These are phyloP conservation scores for Talaromyces pinophilus DNA, from an alignment of 2,329 filamentous ascomycete genomes.

Conservation along the genomic window DNA sequence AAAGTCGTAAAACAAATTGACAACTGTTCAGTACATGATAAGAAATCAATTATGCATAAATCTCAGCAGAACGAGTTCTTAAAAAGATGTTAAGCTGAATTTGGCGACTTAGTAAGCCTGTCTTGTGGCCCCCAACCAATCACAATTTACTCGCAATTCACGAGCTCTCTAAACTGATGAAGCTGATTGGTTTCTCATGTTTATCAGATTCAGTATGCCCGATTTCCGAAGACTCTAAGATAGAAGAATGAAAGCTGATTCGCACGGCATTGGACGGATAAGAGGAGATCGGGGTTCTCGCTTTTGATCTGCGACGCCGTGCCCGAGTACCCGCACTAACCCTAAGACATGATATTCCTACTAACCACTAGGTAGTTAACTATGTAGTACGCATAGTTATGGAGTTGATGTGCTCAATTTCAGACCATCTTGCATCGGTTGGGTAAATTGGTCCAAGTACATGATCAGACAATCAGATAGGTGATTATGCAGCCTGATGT, in stretches of 20 bases:
- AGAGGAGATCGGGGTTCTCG: not conserved
- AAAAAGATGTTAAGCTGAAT: not conserved
- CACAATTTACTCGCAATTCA: not conserved
- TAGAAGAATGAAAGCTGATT: not conserved
- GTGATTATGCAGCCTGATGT: not conserved
- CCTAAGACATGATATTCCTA: not conserved
- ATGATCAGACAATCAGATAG: not conserved
- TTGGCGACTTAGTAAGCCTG: not conserved
- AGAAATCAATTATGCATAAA: not conserved
- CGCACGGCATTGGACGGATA: not conserved
- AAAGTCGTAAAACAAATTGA: not conserved
- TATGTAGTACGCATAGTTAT: no score
- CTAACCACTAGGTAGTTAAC: no score
- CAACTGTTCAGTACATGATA: not conserved
- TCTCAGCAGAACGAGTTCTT: not conserved
- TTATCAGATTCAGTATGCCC: not conserved
- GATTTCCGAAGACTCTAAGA: not conserved
- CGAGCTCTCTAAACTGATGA: not conserved
- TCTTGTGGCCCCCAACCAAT: conserved; percentile 5
- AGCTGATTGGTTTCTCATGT: not conserved
- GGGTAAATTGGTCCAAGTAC: no score
- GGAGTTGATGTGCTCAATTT: no score
- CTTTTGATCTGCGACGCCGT: not conserved
- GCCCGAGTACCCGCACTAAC: not conserved
- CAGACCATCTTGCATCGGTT: no score